Base-by-base conservation (phyloP, 2,329 filamentous ascomycete species). In the Cordyceps cicadae region DNA sequence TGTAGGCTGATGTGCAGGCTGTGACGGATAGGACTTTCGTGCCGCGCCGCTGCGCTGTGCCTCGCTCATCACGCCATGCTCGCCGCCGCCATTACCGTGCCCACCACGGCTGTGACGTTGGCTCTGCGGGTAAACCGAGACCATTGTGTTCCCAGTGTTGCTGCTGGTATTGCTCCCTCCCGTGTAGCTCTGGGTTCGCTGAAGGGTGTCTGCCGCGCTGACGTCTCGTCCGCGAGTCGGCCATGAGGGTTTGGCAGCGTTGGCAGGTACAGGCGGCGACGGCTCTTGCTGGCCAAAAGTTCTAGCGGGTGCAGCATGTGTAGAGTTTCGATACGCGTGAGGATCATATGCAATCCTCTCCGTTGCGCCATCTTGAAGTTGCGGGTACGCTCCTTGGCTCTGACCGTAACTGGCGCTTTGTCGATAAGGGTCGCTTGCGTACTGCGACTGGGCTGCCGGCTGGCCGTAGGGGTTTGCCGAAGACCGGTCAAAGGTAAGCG, bases 281-380 rank as follows among this genome's bases (percentile, higher is more conserved):
- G 50, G 41, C 32, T 59, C n/a, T n/a, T 46, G 56, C 12, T 39
- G 48, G 39, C 8, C 49, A 24, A 41, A 49, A n/a, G 41, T 2
- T 17, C 41, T 26, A 8, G 39, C 14, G 2, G 39, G n/a, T 7
- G 32, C n/a, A 14, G 19, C 14, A 3, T 29, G 14, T 7, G 32
- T 12, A 43, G 14, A 37, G 9, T 48, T 24, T 5, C 26, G 50
- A 19, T 54, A 60, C 21, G 50, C 39, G 11, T 54, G 9, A 2
- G 58, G 58, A 15, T 60, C 50, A 41, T 60, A 60, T 15, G 58
- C 58, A 17, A 60, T 32, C 12, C 50, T 32, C 5, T 60, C 50
- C 1, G 51, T 4, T 24, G 50, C 6, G 26, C 19, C 54, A 4
- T 48, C 58, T n/a, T 48, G 49, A 2, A 54, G 32, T n/a, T 54